A percentile compares a stretch with the other conserved stretches of the same genome.
These are phyloP conservation scores for Termitomyces sp. DNA, from an alignment of 768 basidiomycete species.

Conservation along the genomic window DNA sequence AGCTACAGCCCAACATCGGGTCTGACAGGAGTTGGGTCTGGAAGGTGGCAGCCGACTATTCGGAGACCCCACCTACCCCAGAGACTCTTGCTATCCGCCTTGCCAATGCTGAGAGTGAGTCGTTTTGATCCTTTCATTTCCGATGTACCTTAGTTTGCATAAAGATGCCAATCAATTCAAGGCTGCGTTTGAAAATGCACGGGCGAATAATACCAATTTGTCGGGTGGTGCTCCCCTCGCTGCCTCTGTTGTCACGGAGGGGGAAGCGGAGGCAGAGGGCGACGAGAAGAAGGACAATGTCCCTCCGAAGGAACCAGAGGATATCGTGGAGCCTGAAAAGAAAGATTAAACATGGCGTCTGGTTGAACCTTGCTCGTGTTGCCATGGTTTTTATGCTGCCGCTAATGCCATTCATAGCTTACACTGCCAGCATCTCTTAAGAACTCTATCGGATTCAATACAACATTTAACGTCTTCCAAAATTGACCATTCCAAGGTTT, in stretches of 20 bases:
- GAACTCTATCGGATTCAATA: slow-evolving; percentile 10
- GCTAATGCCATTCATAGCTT: slow-evolving; percentile 18
- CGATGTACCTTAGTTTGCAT: slow-evolving; percentile 1
- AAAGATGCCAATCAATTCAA: slow-evolving; percentile 87
- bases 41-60: slow-evolving; percentile 94
- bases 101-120: slow-evolving; percentile 91
- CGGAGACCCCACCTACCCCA: slow-evolving; percentile 82
- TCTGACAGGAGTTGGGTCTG: slow-evolving; percentile 99
- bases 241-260: slow-evolving; percentile 24
- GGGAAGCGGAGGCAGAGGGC: slow-evolving; percentile 4
- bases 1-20: slow-evolving; percentile 93
- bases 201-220: slow-evolving; percentile 56
- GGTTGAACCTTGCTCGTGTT: not conserved
- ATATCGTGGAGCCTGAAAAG: slow-evolving; percentile 21
- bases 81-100: slow-evolving; percentile 99
- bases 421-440: slow-evolving; percentile 11
- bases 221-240: slow-evolving; percentile 18
- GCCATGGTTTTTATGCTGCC: slow-evolving; percentile 8
- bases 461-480: not conserved
- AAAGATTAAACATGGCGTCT: slow-evolving; percentile 11
- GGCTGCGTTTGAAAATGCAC: slow-evolving; percentile 80
- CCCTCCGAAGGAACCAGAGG: slow-evolving; percentile 16
- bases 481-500: not conserved
- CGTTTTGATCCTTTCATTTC: not conserved
- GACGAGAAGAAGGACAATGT: slow-evolving; percentile 17